Evolutionary conservation across 1,284 basidiomycete species (phyloP).

Genomic region (Puccinia horiana): DNA sequence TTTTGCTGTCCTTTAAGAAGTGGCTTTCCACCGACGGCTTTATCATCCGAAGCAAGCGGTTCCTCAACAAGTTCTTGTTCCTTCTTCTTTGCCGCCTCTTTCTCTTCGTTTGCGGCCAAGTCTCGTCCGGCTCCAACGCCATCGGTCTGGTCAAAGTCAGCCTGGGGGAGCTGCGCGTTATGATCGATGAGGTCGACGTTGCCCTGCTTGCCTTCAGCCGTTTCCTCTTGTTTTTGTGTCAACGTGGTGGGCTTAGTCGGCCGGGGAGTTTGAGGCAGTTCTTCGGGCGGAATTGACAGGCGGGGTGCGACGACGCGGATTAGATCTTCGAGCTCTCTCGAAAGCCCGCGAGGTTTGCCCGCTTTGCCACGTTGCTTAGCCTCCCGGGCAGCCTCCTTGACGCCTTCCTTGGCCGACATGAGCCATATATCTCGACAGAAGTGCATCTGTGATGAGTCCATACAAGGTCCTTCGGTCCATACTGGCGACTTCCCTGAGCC

Average conservation of each 20-base stretch:
- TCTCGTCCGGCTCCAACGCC: conserved; percentile 44
- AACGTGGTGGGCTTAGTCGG: not conserved
- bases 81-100: conserved; percentile 43
- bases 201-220: conserved; percentile 12
- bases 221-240: not conserved
- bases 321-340: conserved; percentile 59
- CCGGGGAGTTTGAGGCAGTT: not conserved
- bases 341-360: conserved; percentile 50
- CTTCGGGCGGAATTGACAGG: conserved; percentile 37
- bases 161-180: conserved; percentile 42
- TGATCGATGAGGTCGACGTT: conserved; percentile 42
- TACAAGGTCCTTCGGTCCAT: conserved; percentile 74
- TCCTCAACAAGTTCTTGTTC: not conserved
- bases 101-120: conserved; percentile 37
- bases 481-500: conserved; percentile 62
- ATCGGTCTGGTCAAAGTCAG: conserved; percentile 48
- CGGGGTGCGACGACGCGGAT: conserved; percentile 54
- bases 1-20: conserved; percentile 48
- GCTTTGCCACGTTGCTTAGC: conserved; percentile 51
- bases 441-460: conserved; percentile 91
- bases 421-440: conserved; percentile 94
- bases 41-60: conserved; percentile 13
- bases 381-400: conserved; percentile 60
- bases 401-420: conserved; percentile 71
- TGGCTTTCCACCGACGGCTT: conserved; percentile 44